Base-by-base conservation (phyloP, 169 alveolate species). In the Amoebophrya sp. region DNA sequence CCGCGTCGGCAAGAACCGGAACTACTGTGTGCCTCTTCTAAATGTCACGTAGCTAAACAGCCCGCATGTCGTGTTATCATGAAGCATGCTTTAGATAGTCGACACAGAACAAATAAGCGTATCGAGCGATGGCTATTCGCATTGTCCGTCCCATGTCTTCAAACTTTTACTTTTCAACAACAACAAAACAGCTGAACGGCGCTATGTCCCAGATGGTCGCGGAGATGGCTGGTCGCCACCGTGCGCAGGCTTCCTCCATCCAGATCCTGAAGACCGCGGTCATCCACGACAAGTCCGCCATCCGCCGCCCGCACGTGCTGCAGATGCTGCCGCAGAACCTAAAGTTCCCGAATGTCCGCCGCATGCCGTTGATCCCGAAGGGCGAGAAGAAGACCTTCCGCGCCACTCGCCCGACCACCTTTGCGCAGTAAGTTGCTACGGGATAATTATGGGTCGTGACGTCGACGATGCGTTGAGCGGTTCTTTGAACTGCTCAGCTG, bases 221-320 rank as follows among this genome's bases (percentile, higher is more conserved):
- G 94, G 99, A 98, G 95, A 97, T 98, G 98, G 98, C 99, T 40
- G 99, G 99, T 55, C 96, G 98, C 91, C 99, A 98, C 96, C 96
- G 99, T 95, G 99, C 99, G 77, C 95, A 97, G 88, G 98, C 98
- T 41, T 97, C 97, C 92, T 96, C 98, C 93, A 97, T 98, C 83
- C 91, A 89, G 91, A 40, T 89, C 77, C 32, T 89, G 39, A 89
- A 89, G 91, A 89, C 91, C 66, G 91, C 91, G n/a, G n/a, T n/a
- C n/a, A 40, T 66, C n/a, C 18, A 40, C 83, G 14, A 23, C 77
- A 39, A 40, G 25, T 33, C 29, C 39, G 83, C 29, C 53, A 40
- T 53, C 91, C 91, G 91, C 38, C 91, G 91, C 40, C 7, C 77
- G 41, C 91, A 89, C 77, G 55, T 89, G 77, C 53, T 39, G n/a